Evolutionary conservation across 2,329 filamentous ascomycete species (phyloP), one percentile per base, ranked within the genome.

Genomic region (Pyricularia sp.): DNA sequence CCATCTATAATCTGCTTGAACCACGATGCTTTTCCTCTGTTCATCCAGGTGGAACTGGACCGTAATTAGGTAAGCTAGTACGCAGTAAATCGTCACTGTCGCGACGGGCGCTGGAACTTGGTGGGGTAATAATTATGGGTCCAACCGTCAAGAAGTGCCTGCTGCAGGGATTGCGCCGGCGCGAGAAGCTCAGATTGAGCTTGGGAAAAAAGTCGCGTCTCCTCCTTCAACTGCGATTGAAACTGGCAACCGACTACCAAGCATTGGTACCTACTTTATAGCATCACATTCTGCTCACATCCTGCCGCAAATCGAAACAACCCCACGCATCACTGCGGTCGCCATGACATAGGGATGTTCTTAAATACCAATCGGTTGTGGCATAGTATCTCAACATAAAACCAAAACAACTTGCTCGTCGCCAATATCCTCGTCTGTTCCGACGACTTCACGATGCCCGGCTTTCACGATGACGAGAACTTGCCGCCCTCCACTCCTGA

Each of bases 401-500:
- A 61, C 4, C n/a, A 61, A 61, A 61, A 25, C 58, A 61, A 61
- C 58, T 26, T 26, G 58, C 58, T 26, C 58, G 6, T 61, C 58
- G 11, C 58, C 58, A 26, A 61, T 11, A 25, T 26, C n/a, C 58
- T 61, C 20, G 58, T 20, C 17, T 25, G 58, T n/a, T 26, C 25
- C 12, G 58, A 61, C 25, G 23, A 25, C 25, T 25, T 61, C 23
- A 61, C 58, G 58, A 61, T 61, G 58, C 25, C n/a, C 23, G 58
- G 58, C 58, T 61, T 25, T 26, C 23, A 26, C 58, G 25, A 61
- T 26, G 66, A 68, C 55, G 72, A 75, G 61, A 81, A 77, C 71
- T 80, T 80, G 33, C 78, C 79, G 68, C 84, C 84, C 1, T 81
- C 83, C 25, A 87, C 85, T 2, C 85, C 85, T 3, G 82, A 84